These are phyloP conservation scores for Phytopythium boreale DNA, from an alignment of 352 stramenopile species.

Conservation along the genomic window DNA sequence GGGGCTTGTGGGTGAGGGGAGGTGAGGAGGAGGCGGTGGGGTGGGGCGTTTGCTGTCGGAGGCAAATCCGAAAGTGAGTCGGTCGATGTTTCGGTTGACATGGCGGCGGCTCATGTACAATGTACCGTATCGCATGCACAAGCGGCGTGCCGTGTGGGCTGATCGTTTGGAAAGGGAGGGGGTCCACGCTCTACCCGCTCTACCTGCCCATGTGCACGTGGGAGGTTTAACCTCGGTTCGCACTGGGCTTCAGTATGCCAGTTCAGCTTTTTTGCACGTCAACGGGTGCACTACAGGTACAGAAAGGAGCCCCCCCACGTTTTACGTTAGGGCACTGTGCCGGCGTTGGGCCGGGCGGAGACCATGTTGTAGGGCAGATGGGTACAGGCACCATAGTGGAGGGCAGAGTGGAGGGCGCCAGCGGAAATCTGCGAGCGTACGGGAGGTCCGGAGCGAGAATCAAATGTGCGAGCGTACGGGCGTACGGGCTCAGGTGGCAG, in stretches of 20 bases:
- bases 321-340: neutral
- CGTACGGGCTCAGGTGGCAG: neutral
- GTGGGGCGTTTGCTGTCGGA: neutral
- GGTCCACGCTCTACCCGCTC: neutral
- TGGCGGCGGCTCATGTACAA: no score
- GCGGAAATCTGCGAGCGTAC: constrained; percentile 14
- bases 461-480: constrained; percentile 12
- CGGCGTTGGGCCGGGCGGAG: neutral
- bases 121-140: neutral
- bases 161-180: neutral
- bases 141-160: neutral
- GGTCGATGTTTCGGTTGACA: neutral
- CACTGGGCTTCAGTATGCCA: neutral
- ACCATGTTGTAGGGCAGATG: neutral
- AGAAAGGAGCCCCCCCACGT: neutral
- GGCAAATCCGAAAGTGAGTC: constrained; percentile 19
- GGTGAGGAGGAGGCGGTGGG: neutral
- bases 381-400: neutral
- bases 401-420: constrained; percentile 1
- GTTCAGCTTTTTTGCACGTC: neutral
- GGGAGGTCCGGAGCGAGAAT: constrained; percentile 5
- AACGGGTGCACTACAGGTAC: neutral
- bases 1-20: no score
- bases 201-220: neutral
- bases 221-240: neutral